Evolutionary conservation across 108 stramenopile genomes (phyloP).

Genomic region (Asterionellopsis glacialis): DNA sequence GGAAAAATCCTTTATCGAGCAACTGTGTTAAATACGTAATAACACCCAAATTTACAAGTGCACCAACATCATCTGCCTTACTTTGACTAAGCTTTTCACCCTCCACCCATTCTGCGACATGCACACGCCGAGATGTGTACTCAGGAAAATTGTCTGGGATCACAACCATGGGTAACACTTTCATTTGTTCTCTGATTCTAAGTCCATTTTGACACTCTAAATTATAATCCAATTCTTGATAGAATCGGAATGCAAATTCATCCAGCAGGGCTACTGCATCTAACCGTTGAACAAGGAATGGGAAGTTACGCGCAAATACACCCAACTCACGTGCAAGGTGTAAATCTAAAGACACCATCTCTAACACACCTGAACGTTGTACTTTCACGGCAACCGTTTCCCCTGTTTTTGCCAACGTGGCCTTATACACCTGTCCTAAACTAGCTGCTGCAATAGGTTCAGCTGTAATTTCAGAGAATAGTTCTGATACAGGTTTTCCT

Average conservation of each 20-base stretch:
- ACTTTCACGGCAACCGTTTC: conserved; percentile 92
- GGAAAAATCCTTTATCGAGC: conserved; percentile 85
- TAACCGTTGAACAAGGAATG: conserved; percentile 58
- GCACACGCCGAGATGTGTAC: conserved; percentile 85
- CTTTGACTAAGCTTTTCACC: conserved; percentile 91
- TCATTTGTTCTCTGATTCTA: conserved; percentile 80
- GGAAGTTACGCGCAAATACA: conserved; percentile 66
- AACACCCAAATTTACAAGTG: conserved; percentile 90
- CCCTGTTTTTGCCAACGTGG: conserved; percentile 62
- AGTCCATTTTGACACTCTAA: conserved; percentile 88
- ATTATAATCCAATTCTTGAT: conserved; percentile 93
- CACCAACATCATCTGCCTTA: conserved; percentile 88
- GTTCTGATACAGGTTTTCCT: conserved; percentile 69
- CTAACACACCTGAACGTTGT: conserved; percentile 83
- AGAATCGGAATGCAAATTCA: conserved; percentile 91
- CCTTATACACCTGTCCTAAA: conserved; percentile 91
- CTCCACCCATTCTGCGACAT: conserved; percentile 95
- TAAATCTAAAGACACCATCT: conserved; percentile 90
- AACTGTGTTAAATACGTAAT: conserved; percentile 92
- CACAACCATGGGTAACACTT: conserved; percentile 77
- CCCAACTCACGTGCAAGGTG: conserved; percentile 86
- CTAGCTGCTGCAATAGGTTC: conserved; percentile 93
- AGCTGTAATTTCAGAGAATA: conserved; percentile 85
- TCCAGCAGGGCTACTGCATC: conserved; percentile 91
- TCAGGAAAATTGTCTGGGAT: conserved; percentile 87